Conservation (phyloP, 495 filamentous ascomycete genomes). For the Hypoxylon crocopeplum region DNA sequence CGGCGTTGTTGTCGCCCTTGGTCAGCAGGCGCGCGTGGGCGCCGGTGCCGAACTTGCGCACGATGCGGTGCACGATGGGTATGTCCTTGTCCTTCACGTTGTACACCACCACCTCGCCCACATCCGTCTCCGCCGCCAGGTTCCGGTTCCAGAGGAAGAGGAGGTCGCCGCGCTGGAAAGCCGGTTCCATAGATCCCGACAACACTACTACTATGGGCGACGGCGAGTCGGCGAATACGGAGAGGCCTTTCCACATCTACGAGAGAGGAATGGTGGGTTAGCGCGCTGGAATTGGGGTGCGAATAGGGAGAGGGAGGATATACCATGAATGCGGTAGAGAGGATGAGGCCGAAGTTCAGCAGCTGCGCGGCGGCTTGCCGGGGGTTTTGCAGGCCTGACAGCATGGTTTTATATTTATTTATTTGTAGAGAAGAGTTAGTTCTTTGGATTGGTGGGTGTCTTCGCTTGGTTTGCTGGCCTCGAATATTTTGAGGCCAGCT, state of each 20-base stretch:
- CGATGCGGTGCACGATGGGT: conserved; percentile 89
- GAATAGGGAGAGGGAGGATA: conserved; percentile 4
- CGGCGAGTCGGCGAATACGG: conserved; percentile 82
- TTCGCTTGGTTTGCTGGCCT: conserved; percentile 33
- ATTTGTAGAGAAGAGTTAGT: neutral
- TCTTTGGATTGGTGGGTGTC: neutral
- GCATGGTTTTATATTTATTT: conserved; percentile 57
- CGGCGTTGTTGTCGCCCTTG: conserved; percentile 97
- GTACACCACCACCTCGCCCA: conserved; percentile 94
- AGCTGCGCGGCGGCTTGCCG: conserved; percentile 87
- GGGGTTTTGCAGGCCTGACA: conserved; percentile 75
- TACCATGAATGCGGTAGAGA: conserved; percentile 93
- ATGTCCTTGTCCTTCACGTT: conserved; percentile 92
- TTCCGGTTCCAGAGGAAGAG: conserved; percentile 95
- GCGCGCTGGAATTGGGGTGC: neutral
- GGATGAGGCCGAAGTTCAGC: conserved; percentile 93
- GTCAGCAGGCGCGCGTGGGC: conserved; percentile 71
- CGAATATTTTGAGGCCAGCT: conserved; percentile 37
- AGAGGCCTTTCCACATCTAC: conserved; percentile 91
- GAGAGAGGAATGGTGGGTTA: neutral
- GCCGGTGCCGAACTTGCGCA: conserved; percentile 71
- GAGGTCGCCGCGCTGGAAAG: conserved; percentile 93
- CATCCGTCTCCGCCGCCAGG: conserved; percentile 66
- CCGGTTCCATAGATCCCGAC: conserved; percentile 95
- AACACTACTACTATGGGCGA: conserved; percentile 96